Percentiles rank a stretch among this genome's conserved stretches.
phyloP scores from a whole-genome alignment of 148 eudicot species.

The Amaranthus palmeri region DNA sequence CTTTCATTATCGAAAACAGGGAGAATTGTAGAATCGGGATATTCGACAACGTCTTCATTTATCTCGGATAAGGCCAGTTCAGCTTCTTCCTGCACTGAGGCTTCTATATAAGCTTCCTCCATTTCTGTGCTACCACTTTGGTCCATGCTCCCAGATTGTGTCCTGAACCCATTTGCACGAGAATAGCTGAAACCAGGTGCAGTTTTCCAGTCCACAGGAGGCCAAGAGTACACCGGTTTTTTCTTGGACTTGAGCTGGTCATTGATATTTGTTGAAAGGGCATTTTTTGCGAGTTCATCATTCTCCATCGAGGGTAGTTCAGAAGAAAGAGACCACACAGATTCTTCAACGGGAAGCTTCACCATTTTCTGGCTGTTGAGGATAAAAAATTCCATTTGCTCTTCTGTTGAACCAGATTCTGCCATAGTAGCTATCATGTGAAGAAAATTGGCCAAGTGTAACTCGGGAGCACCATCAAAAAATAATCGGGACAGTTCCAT shows the following conservation, averaged over 20 bases:
- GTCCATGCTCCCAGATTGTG: constrained; percentile 20
- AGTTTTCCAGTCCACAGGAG: constrained; percentile 82
- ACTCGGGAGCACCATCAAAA: constrained; percentile 53
- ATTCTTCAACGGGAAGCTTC: constrained; percentile 66
- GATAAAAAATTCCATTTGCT: constrained; percentile 67
- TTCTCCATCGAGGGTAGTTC: constrained; percentile 21
- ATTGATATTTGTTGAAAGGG: constrained; percentile 19
- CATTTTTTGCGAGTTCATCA: constrained; percentile 19
- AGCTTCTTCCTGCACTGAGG: constrained; percentile 11
- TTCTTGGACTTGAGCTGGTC: constrained; percentile 35
- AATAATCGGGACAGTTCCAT: constrained; percentile 77
- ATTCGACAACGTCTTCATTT: constrained; percentile 27
- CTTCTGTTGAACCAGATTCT: constrained; percentile 77
- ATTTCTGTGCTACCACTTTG: constrained; percentile 17
- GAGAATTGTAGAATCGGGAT: constrained; percentile 14
- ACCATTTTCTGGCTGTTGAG: constrained; percentile 76
- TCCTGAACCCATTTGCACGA: constrained; percentile 13
- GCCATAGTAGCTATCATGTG: constrained; percentile 83
- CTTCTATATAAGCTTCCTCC: constrained; percentile 15
- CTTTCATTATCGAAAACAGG: constrained; percentile 24
- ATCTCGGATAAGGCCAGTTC: constrained; percentile 10
- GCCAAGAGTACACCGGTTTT: constrained; percentile 56
- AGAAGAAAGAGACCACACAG: constrained; percentile 60
- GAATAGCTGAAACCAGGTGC: constrained; percentile 62
- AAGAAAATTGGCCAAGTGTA: constrained; percentile 84